Evolutionary conservation across 1,139 yeast species (phyloP).

Genomic region (Neolecta irregularis): DNA sequence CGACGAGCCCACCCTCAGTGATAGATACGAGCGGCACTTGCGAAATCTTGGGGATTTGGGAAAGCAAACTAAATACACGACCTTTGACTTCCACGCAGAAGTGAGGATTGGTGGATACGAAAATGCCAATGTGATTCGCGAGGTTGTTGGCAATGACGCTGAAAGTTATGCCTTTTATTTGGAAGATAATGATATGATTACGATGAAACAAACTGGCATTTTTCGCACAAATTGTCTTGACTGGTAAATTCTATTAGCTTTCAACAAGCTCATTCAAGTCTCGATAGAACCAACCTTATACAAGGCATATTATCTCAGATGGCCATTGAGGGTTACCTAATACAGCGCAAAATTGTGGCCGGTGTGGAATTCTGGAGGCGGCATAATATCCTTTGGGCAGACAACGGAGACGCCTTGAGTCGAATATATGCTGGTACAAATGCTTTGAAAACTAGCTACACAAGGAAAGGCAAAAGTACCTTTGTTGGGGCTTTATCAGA

Average conservation of each 20-base stretch:
- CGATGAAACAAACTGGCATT: conserved; percentile 72
- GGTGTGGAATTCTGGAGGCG: conserved; percentile 39
- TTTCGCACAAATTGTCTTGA: conserved; percentile 89
- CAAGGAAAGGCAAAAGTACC: conserved; percentile 90
- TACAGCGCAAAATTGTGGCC: conserved; percentile 30
- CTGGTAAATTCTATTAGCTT: conserved; percentile 28
- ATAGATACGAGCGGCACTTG: conserved; percentile 45
- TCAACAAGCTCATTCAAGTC: conserved; percentile 15
- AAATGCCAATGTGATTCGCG: conserved; percentile 59
- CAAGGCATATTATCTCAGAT: conserved; percentile 69
- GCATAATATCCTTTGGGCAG: conserved; percentile 89
- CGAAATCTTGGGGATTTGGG: conserved; percentile 28
- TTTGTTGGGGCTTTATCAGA: conserved; percentile 92
- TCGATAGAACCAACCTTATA: conserved; percentile 83
- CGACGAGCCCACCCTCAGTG: conserved; percentile 58
- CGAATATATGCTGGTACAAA: conserved; percentile 96
- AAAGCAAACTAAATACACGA: conserved; percentile 36
- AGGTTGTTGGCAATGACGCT: conserved; percentile 46
- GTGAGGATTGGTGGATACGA: conserved; percentile 80
- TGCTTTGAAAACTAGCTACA: conserved; percentile 83
- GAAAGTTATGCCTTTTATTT: conserved; percentile 70
- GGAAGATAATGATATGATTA: conserved; percentile 34
- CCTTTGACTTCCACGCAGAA: conserved; percentile 87
- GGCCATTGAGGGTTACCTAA: conserved; percentile 51
- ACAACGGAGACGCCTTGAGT: conserved; percentile 92